Evolutionary conservation across 2,329 filamentous ascomycete species (phyloP), one percentile per base, ranked within the genome.

Genomic region (Calonectria pauciramosa): DNA sequence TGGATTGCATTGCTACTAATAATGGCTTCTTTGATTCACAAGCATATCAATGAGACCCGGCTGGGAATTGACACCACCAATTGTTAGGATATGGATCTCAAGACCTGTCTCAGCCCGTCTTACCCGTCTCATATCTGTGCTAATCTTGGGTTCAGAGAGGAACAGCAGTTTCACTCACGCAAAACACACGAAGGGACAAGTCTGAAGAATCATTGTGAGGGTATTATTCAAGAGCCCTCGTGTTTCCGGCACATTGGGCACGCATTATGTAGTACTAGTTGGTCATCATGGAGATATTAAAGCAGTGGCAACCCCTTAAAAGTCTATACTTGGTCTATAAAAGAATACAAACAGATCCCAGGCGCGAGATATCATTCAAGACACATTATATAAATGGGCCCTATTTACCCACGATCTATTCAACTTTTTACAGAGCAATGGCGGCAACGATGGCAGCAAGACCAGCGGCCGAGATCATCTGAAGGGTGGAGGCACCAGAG

Each of bases 251-350:
- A 63, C 56, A 63, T 41, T 10, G 13, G 30, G 38, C 60, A 65
- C 60, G 41, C n/a, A 65, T 49, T 34, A 67, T 51, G 47, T 68
- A 60, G 67, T 36, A 49, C 34, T 36, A 32, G 44, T 47, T 47
- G 18, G 28, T 63, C 36, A 67, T 70, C 56, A 71, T 69, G 44
- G 60, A 28, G 69, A 51, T 66, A 51, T 66, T 72, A 74, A 78
- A 74, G 73, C 76, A 75, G 70, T 65, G 69, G 38, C 67, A 80
- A 70, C 72, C 76, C 75, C 79, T 73, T 75, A 73, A 47, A 72
- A 75, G 75, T 81, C 80, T 81, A 81, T 81, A 79, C 79, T 78
- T 80, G 69, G 72, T 81, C 80, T 81, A 81, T 77, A 78, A 70
- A 75, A 66, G 70, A 77, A 79, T 81, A 81, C 78, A 79, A 81